Evolutionary conservation across 352 stramenopile genomes (phyloP), one percentile per base, ranked within the genome.

Genomic region (Phytophthora boehmeriae): DNA sequence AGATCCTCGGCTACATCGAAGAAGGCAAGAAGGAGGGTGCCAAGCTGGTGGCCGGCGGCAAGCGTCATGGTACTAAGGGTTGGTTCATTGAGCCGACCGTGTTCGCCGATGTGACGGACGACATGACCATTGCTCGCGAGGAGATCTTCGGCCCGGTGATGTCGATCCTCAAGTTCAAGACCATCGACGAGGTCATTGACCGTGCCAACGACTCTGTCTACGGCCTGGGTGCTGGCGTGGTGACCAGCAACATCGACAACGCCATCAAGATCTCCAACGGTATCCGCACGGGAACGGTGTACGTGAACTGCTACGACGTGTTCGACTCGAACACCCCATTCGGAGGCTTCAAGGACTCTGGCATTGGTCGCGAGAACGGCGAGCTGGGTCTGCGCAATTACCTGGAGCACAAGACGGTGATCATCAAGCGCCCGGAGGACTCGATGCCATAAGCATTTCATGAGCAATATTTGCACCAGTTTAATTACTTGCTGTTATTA

Each of bases 11-110:
- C 17, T 94, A 91, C 73, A 76, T 95, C 17, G 73, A 92, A 45
- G 66, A 74, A 19, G 87, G 83, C 5, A 69, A 89, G 58, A 69
- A 75, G 27, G 88, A 98, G 32, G 96, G 96, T 16, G 95, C 92
- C 8, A 73, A 54, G 8, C 53, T 91, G 20, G 43, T 96, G 10
- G 72, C 81, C 2, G 94, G 96, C 43, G 95, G 95, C 27, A 85
- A 84, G 60, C 66, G 76, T 20, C 57, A 92, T 8, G 54, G 73
- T 20, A 64, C 78, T 42, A 77, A 84, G 72, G 79, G 87, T 19
- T 92, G 88, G 57, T 99, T 97, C 75, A 97, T 96, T 72, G 67
- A 88, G 59, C 93, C 96, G 10, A 98, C 93, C 4, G 83, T 99
- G 35, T 80, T 99, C n/a, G 87, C 71, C 6, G 80, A 91, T 47